phyloP scores from a whole-genome alignment of 2,329 filamentous ascomycete genomes.

The Arthroderma sp. region DNA sequence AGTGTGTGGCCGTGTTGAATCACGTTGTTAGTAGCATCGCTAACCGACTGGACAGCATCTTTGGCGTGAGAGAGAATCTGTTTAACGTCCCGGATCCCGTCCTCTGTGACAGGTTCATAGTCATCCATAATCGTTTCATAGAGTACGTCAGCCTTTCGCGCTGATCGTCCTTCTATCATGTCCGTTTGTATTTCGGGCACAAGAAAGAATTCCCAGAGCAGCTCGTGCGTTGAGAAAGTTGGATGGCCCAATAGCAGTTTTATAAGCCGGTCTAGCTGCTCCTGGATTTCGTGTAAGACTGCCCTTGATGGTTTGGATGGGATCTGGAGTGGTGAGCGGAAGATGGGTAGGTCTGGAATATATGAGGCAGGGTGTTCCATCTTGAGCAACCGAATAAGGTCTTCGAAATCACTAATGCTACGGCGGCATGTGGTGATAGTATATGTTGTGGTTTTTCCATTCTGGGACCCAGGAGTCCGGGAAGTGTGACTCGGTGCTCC shows the following conservation, averaged over 20 bases:
- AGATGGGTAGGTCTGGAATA: slow-evolving; percentile 65
- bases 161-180: slow-evolving; percentile 79
- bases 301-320: slow-evolving; percentile 82
- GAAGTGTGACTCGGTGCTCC: slow-evolving; percentile 48
- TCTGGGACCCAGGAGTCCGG: slow-evolving; percentile 38
- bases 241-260: slow-evolving; percentile 76
- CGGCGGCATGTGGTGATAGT: slow-evolving; percentile 90
- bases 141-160: slow-evolving; percentile 70
- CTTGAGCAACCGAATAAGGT: slow-evolving; percentile 67
- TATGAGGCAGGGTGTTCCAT: slow-evolving; percentile 92
- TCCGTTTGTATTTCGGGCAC: slow-evolving; percentile 85
- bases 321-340: slow-evolving; percentile 82
- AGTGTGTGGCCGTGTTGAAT: slow-evolving; percentile 66
- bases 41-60: slow-evolving; percentile 76
- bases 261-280: slow-evolving; percentile 75
- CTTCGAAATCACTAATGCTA: slow-evolving; percentile 80
- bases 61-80: slow-evolving; percentile 83
- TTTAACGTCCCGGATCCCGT: slow-evolving; percentile 77
- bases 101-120: slow-evolving; percentile 56
- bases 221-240: slow-evolving; percentile 89
- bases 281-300: slow-evolving; percentile 74
- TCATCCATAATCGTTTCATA: slow-evolving; percentile 80
- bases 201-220: slow-evolving; percentile 97
- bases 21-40: slow-evolving; percentile 68
- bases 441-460: slow-evolving; percentile 50